Evolutionary conservation across 495 filamentous ascomycete genomes (phyloP).

Genomic region (Lophiostoma macrostomum): DNA sequence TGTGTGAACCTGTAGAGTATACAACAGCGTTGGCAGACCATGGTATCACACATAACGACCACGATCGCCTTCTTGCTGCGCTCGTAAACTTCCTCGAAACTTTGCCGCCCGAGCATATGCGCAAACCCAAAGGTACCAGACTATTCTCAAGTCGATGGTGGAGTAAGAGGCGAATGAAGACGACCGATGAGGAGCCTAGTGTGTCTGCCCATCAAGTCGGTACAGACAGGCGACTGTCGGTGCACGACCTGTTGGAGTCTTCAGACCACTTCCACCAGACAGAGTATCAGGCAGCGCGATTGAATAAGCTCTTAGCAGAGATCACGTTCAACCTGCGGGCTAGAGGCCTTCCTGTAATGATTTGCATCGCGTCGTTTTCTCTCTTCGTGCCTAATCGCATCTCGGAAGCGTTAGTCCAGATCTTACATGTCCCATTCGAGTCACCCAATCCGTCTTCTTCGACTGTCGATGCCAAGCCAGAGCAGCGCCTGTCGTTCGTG

Average conservation of each 20-base stretch:
- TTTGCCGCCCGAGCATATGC: conserved; percentile 3
- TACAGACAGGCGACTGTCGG: too few species aligned
- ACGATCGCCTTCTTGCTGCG: conserved; percentile 4
- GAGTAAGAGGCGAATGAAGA: background rate
- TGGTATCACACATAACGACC: conserved; percentile 21
- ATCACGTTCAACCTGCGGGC: conserved; percentile 9
- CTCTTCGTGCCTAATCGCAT: conserved; percentile 24
- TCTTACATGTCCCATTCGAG: conserved; percentile 20
- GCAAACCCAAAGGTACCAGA: background rate
- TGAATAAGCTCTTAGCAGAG: conserved; percentile 13
- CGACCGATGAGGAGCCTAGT: background rate
- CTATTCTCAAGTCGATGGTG: background rate
- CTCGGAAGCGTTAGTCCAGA: conserved; percentile 21
- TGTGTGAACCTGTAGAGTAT: conserved; percentile 24
- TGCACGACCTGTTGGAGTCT: background rate
- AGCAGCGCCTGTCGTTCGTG: background rate
- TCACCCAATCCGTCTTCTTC: background rate
- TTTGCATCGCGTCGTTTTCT: conserved; percentile 12
- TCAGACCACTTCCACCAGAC: conserved; percentile 5
- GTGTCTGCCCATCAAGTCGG: too few species aligned
- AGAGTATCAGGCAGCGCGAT: background rate
- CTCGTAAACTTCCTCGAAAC: conserved; percentile 16
- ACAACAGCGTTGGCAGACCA: conserved; percentile 24
- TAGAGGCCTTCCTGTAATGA: conserved; percentile 16
- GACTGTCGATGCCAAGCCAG: background rate